Evolutionary conservation across 2,329 filamentous ascomycete species (phyloP), one percentile per base, ranked within the genome.

Genomic region (Stemphylium beticola): DNA sequence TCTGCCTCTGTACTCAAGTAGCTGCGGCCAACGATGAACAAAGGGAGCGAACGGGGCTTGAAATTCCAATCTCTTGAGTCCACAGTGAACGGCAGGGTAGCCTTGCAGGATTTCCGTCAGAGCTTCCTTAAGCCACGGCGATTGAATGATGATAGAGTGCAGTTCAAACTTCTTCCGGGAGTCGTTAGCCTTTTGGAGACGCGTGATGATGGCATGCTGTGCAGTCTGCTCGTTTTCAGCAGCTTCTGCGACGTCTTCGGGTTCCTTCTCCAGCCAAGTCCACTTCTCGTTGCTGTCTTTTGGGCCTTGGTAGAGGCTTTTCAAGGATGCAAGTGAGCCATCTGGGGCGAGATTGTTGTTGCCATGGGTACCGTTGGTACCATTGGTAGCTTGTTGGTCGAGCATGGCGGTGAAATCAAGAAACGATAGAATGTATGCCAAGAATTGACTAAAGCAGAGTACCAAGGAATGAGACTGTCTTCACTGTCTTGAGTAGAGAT

Each of bases 191-290:
- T 24, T 24, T 24, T 24, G 22, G 6, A 24, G 22, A 4, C 22
- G 22, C 22, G 22, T 24, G 22, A 24, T 24, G 22, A 24, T 24
- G 22, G 22, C 22, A 24, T 24, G 22, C 22, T 24, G 22, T 24
- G 22, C 22, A 24, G 22, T 24, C 6, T 24, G 22, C 22, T 24
- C 22, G 8, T 24, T 24, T 24, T 24, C 22, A 7, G 22, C 22
- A 7, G 22, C 22, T 24, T 24, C 22, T 24, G 22, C 22, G 22
- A 24, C 22, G 34, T 69, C 60, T 43, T 57, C 50, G 7, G 68
- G 64, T 38, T 71, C 66, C 11, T 61, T 60, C 39, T 64, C 63
- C 5, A 65, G 53, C 67, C 67, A 71, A 4, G 64, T 68, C 33
- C 57, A 67, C 15, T 67, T 64, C 14, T 62, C 62, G 36, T 68